These are phyloP conservation scores for Linnemannia hyalina DNA, from an alignment of 192 early-diverging fungal genomes.

Conservation along the genomic window DNA sequence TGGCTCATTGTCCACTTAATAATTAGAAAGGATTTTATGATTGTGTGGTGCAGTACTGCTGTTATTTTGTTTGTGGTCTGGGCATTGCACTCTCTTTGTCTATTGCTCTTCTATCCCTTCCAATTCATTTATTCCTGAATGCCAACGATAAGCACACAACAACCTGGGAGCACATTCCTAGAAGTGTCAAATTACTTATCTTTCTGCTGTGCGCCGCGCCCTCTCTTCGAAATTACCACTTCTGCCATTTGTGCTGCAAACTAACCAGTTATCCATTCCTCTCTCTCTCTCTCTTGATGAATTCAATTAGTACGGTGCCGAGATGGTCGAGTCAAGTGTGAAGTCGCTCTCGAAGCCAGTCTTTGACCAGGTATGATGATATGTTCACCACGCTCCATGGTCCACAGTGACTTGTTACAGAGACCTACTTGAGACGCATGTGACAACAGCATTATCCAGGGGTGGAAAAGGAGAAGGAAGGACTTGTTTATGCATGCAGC, in stretches of 20 bases:
- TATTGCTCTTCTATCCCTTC: not conserved
- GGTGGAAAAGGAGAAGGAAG: not conserved
- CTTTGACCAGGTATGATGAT: conserved; percentile 70
- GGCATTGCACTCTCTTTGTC: conserved; percentile 12
- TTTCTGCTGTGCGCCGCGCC: conserved; percentile 1
- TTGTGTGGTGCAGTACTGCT: not conserved
- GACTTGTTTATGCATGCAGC: not conserved
- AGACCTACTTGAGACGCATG: not conserved
- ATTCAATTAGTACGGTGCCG: conserved; percentile 73
- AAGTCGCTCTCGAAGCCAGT: conserved; percentile 79
- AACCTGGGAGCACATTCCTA: not conserved
- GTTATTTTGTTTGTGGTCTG: conserved; percentile 12
- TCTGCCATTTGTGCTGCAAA: not conserved
- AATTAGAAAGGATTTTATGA: not conserved
- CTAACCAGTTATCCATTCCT: conserved; percentile 11
- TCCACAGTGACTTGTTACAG: not conserved
- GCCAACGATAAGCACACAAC: not conserved
- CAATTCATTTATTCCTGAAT: not conserved
- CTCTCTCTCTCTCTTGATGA: conserved; percentile 45
- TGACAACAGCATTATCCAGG: conserved; percentile 4
- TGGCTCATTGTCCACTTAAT: not conserved
- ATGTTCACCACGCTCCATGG: not conserved
- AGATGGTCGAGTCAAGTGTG: conserved; percentile 83
- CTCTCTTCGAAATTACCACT: not conserved
- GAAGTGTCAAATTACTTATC: not conserved